Percentiles rank a stretch among this genome's conserved stretches.
phyloP scores from a whole-genome alignment of 2,329 filamentous ascomycete genomes.

The Cercospora sp. region DNA sequence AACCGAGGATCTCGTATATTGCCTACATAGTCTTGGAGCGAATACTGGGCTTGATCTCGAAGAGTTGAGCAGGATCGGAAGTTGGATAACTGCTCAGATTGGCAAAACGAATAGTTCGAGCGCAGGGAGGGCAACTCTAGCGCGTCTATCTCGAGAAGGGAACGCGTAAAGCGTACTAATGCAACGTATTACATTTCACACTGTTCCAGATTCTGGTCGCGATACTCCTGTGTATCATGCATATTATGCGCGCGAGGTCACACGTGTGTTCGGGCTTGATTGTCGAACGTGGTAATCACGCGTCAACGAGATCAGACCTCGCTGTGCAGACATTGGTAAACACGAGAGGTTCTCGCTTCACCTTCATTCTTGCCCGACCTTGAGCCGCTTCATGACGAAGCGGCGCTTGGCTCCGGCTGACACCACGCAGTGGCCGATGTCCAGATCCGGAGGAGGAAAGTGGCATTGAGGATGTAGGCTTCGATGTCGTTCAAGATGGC shows the following conservation, averaged over 20 bases:
- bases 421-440: not conserved
- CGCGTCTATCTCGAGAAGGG: slow-evolving; percentile 27
- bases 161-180: slow-evolving; percentile 2
- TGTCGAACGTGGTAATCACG: not conserved
- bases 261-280: not conserved
- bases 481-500: slow-evolving; percentile 14
- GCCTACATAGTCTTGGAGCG: slow-evolving; percentile 70
- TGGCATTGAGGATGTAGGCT: not conserved
- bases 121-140: slow-evolving; percentile 62
- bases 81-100: slow-evolving; percentile 68
- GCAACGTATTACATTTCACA: not conserved
- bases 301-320: not conserved
- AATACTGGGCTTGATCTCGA: slow-evolving; percentile 71
- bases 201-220: not conserved
- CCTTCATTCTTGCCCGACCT: not conserved
- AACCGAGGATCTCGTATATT: slow-evolving; percentile 81
- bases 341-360: not conserved
- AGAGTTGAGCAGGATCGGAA: slow-evolving; percentile 65
- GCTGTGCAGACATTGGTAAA: not conserved
- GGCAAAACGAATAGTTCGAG: slow-evolving; percentile 64
- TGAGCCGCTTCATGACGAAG: not conserved
- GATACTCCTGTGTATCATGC: not conserved
- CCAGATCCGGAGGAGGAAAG: not conserved
- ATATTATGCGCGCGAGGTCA: not conserved
- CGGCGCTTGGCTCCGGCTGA: not conserved